Conservation (phyloP, 306 rosid species). For the Bauhinia variegata region DNA sequence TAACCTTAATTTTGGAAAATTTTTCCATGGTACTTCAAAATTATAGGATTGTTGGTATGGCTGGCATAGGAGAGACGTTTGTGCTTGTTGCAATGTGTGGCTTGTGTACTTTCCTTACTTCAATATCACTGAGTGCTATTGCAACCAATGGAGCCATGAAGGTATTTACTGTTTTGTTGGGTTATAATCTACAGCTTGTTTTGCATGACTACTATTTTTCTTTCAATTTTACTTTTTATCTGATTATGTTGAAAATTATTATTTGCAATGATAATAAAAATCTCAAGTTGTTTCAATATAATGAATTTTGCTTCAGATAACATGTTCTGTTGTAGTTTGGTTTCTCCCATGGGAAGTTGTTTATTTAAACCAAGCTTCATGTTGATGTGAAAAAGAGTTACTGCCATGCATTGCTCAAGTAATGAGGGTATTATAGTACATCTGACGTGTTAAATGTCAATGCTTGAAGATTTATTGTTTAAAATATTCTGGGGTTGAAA, state of each 20-base stretch:
- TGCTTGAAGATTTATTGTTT: conserved; percentile 11
- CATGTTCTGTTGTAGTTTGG: conserved; percentile 21
- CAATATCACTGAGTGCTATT: conserved; percentile 95
- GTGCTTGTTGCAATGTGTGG: conserved; percentile 85
- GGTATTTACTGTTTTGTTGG: conserved; percentile 51
- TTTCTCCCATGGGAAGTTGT: background rate
- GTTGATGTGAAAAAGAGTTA: conserved; percentile 33
- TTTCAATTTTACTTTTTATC: background rate
- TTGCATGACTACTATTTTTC: conserved; percentile 11
- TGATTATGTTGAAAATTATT: background rate
- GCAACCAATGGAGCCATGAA: conserved; percentile 99
- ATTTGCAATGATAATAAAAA: too few relatives aligned
- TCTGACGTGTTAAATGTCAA: background rate
- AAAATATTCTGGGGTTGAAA: background rate
- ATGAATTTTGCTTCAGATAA: conserved; percentile 4
- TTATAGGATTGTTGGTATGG: conserved; percentile 99
- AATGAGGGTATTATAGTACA: conserved; percentile 13
- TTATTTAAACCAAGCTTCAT: conserved; percentile 15
- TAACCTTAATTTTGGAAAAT: conserved; percentile 29
- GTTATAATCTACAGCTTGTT: conserved; percentile 19
- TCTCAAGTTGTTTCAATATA: background rate
- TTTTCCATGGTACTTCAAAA: conserved; percentile 35
- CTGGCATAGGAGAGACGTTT: conserved; percentile 81
- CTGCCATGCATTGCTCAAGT: conserved; percentile 27
- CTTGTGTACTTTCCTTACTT: conserved; percentile 87